A percentile compares a stretch with the other conserved stretches of the same genome.
These are phyloP conservation scores for Arxiozyma heterogenica DNA, from an alignment of 1,139 yeast species.

Conservation along the genomic window DNA sequence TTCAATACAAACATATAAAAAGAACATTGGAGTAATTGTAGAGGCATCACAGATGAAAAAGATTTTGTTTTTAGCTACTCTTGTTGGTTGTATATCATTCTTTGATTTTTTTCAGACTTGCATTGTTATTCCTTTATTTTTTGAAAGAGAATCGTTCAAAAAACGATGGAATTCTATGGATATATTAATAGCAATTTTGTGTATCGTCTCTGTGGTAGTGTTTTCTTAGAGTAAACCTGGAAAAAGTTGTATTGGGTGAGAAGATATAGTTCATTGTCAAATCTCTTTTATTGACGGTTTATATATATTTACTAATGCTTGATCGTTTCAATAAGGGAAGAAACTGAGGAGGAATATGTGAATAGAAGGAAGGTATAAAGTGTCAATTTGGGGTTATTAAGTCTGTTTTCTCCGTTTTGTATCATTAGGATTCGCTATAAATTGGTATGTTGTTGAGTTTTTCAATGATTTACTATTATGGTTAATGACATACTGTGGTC, in stretches of 20 bases:
- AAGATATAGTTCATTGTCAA: not conserved
- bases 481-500: conserved; percentile 19
- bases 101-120: too few relatives aligned
- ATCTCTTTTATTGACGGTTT: not conserved
- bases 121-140: not conserved
- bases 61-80: too few relatives aligned
- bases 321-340: not conserved
- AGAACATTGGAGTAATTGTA: not conserved
- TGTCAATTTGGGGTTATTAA: not conserved
- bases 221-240: not conserved
- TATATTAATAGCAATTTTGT: not conserved
- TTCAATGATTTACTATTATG: conserved; percentile 10
- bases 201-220: not conserved
- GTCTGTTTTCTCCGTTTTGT: not conserved
- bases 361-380: not conserved
- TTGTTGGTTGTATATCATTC: too few relatives aligned
- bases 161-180: conserved; percentile 9
- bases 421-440: conserved; percentile 6
- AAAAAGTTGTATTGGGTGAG: not conserved
- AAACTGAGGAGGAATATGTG: not conserved
- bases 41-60: not conserved
- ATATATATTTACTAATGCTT: not conserved
- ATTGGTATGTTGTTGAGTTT: conserved; percentile 14
- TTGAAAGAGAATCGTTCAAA: not conserved
- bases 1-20: not conserved